phyloP scores from a whole-genome alignment of 495 filamentous ascomycete genomes.

The Hyaloscypha finlandica region DNA sequence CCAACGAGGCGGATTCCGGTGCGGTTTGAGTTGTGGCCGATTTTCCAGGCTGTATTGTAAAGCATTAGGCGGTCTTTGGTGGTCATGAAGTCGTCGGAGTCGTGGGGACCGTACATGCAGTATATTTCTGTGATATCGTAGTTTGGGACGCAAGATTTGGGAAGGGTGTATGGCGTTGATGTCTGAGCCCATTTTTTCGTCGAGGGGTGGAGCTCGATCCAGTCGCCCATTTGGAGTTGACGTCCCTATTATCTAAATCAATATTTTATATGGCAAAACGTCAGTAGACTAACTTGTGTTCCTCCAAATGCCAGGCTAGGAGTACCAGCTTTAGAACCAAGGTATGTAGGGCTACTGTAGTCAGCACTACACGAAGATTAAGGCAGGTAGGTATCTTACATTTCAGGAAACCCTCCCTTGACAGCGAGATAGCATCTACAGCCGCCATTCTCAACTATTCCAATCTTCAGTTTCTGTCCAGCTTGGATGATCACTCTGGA shows the following conservation, averaged over 20 bases:
- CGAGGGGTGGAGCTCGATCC: slow-evolving; percentile 43
- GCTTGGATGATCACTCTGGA: slow-evolving; percentile 48
- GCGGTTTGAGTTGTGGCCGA: slow-evolving; percentile 60
- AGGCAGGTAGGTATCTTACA: slow-evolving; percentile 28
- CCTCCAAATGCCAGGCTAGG: slow-evolving; percentile 60
- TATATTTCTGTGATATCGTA: slow-evolving; percentile 50
- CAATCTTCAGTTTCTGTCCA: slow-evolving; percentile 57
- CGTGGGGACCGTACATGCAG: slow-evolving; percentile 59
- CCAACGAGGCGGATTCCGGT: slow-evolving; percentile 59
- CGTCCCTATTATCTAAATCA: slow-evolving; percentile 46
- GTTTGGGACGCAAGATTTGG: slow-evolving; percentile 42
- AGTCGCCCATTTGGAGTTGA: slow-evolving; percentile 52
- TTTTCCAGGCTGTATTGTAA: slow-evolving; percentile 55
- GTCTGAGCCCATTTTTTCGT: slow-evolving; percentile 26
- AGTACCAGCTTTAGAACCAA: slow-evolving; percentile 60
- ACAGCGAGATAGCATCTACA: slow-evolving; percentile 61
- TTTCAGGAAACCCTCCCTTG: slow-evolving; percentile 55
- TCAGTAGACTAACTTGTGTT: slow-evolving; percentile 28
- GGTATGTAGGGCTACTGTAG: slow-evolving; percentile 43
- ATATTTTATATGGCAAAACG: not conserved
- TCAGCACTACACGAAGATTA: slow-evolving; percentile 1
- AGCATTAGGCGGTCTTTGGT: slow-evolving; percentile 55
- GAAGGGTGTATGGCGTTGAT: slow-evolving; percentile 36
- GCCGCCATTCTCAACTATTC: slow-evolving; percentile 50
- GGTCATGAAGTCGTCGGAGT: slow-evolving; percentile 51